Conservation (phyloP, 2,329 filamentous ascomycete species). For the Shiraia sp. region DNA sequence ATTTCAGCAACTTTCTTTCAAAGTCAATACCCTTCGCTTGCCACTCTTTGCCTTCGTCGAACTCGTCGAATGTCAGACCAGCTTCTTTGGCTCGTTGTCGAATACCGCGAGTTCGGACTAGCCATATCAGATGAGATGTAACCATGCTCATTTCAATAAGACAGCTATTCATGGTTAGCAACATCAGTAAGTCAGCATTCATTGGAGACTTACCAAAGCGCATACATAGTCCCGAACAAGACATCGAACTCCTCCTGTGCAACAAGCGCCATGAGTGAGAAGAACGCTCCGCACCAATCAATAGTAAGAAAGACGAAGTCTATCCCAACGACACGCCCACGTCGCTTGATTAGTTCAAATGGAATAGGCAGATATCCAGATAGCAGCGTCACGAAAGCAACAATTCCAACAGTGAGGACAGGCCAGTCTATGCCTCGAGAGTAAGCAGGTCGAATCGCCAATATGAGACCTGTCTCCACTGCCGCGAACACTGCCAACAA, state of each 20-base stretch:
- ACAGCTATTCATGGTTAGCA: slow-evolving; percentile 30
- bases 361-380: slow-evolving; percentile 62
- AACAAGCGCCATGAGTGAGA: slow-evolving; percentile 63
- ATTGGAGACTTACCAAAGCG: slow-evolving; percentile 47
- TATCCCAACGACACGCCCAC: slow-evolving; percentile 62
- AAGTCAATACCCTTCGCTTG: slow-evolving; percentile 27
- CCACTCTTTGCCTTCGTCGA: slow-evolving; percentile 48
- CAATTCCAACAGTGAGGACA: slow-evolving; percentile 56
- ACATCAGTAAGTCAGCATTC: not conserved
- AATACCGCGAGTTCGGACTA: slow-evolving; percentile 55
- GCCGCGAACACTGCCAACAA: slow-evolving; percentile 52
- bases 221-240: slow-evolving; percentile 62
- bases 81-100: slow-evolving; percentile 50
- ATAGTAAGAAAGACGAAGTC: slow-evolving; percentile 61
- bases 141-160: slow-evolving; percentile 63
- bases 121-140: slow-evolving; percentile 60
- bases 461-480: slow-evolving; percentile 57
- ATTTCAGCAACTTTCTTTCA: slow-evolving; percentile 9
- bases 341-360: slow-evolving; percentile 62
- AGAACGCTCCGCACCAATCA: slow-evolving; percentile 63
- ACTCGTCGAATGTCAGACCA: slow-evolving; percentile 51
- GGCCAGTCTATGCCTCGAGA: slow-evolving; percentile 55
- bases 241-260: slow-evolving; percentile 63
- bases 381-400: slow-evolving; percentile 59
- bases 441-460: slow-evolving; percentile 60